Evolutionary conservation across 2,329 filamentous ascomycete genomes (phyloP), one percentile per base, ranked within the genome.

Genomic region (Arthroderma uncinatum): DNA sequence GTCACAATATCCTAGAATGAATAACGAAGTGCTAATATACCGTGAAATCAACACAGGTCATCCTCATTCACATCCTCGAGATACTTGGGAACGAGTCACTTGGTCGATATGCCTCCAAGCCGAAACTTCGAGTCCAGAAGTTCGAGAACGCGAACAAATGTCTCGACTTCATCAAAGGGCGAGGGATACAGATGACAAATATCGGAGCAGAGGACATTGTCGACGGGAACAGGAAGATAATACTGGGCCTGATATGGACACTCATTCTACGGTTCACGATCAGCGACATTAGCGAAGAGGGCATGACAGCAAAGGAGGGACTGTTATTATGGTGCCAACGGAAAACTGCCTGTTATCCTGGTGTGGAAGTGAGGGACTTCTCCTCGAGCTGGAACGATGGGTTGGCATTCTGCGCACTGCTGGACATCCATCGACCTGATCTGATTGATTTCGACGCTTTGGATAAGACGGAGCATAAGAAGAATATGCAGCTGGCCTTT

Each of bases 121-220:
- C 93, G 39, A 96, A 95, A 75, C 80, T 98, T 64, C 89, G 93
- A 58, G 93, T 98, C 55, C 93, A 98, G 76, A 85, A 84, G 65
- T 98, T 97, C 73, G 93, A 98, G 73, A 98, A 98, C 80, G 92
- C 93, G 71, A 97, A 97, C 76, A 85, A 91, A 64, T 89, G 89
- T 53, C 83, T 98, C 61, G 85, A 96, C 73, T 98, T 93, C 67
- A 90, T 98, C 76, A 94, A 88, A 69, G 84, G 83, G 58, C 80
- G 90, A 64, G 86, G 89, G 19, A 97, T 98, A 62, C 92, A 95
- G 71, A 89, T 98, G 85, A 96, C 90, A 64, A 98, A 98, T 65
- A 97, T 97, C 67, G 93, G 93, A 55, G 93, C 93, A 6, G 93
- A 97, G 73, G 93, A 98, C 79, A 89, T 98, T 23, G 93, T 98